These are phyloP conservation scores for Casaregolazyma lundiana DNA, from an alignment of 1,139 yeast genomes.

Conservation along the genomic window DNA sequence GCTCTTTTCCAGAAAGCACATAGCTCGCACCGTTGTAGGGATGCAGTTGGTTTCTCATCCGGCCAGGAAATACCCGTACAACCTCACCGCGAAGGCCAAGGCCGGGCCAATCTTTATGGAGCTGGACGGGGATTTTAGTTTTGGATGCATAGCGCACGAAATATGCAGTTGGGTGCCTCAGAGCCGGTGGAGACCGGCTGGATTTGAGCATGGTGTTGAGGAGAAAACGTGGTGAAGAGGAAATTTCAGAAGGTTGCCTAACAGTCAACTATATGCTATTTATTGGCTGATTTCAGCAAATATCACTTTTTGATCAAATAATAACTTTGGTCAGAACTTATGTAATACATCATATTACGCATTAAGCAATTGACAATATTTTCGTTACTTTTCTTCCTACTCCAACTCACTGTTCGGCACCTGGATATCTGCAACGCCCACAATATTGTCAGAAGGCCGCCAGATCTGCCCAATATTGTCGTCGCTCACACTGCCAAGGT, in stretches of 20 bases:
- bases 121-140: constrained; percentile 51
- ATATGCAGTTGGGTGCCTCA: not conserved
- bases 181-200: not conserved
- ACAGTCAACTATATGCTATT: too few relatives aligned
- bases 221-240: constrained; percentile 2
- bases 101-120: constrained; percentile 59
- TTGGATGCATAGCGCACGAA: constrained; percentile 40
- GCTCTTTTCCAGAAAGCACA: constrained; percentile 49
- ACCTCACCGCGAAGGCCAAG: constrained; percentile 67
- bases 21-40: constrained; percentile 69
- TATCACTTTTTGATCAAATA: too few relatives aligned
- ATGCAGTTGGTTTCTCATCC: constrained; percentile 77
- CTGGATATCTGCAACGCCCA: constrained; percentile 7
- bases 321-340: too few relatives aligned
- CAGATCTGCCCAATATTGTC: constrained; percentile 85
- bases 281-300: too few relatives aligned
- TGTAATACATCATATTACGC: too few relatives aligned
- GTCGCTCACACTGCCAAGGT: constrained; percentile 75
- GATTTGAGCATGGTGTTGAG: constrained; percentile 5
- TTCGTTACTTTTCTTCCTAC: too few relatives aligned
- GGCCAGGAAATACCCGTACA: constrained; percentile 70
- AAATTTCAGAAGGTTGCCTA: constrained; percentile 2
- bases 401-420: constrained; percentile 9
- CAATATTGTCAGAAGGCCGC: constrained; percentile 32
- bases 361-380: too few relatives aligned